Evolutionary conservation across 2,329 filamentous ascomycete genomes (phyloP).

Genomic region (Colletotrichum sidae): DNA sequence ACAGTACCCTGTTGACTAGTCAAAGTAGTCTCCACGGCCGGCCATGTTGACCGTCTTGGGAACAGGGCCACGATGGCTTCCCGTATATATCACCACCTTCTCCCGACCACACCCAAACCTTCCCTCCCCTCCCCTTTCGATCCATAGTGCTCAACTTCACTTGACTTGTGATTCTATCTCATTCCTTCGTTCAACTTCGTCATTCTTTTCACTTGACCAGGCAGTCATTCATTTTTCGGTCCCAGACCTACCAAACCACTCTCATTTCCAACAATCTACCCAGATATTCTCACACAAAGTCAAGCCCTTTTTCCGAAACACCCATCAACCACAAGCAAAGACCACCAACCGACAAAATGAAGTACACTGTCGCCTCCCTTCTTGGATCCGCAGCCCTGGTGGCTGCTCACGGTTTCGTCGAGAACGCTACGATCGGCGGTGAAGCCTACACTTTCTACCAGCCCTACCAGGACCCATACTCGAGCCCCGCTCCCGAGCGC

Average conservation of each 20-base stretch:
- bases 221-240: slow-evolving; percentile 37
- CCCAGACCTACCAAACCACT: slow-evolving; percentile 31
- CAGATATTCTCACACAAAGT: slow-evolving; percentile 30
- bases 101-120: background rate
- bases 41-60: slow-evolving; percentile 24
- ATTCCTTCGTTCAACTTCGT: slow-evolving; percentile 36
- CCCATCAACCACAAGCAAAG: background rate
- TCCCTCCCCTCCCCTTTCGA: background rate
- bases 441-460: slow-evolving; percentile 47
- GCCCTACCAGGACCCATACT: slow-evolving; percentile 58
- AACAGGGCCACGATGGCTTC: slow-evolving; percentile 22
- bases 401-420: slow-evolving; percentile 62
- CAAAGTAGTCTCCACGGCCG: background rate
- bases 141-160: slow-evolving; percentile 37
- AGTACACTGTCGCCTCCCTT: slow-evolving; percentile 39
- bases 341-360: slow-evolving; percentile 32
- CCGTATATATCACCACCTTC: slow-evolving; percentile 28
- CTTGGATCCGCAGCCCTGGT: slow-evolving; percentile 52
- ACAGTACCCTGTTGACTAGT: slow-evolving; percentile 8
- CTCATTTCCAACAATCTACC: slow-evolving; percentile 19
- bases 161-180: slow-evolving; percentile 38
- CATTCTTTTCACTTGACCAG: slow-evolving; percentile 38
- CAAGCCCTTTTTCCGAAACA: slow-evolving; percentile 23
- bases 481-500: slow-evolving; percentile 53
- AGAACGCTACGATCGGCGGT: slow-evolving; percentile 56